Conservation (phyloP, 1,284 basidiomycete genomes). For the Agroathelia rolfsii region DNA sequence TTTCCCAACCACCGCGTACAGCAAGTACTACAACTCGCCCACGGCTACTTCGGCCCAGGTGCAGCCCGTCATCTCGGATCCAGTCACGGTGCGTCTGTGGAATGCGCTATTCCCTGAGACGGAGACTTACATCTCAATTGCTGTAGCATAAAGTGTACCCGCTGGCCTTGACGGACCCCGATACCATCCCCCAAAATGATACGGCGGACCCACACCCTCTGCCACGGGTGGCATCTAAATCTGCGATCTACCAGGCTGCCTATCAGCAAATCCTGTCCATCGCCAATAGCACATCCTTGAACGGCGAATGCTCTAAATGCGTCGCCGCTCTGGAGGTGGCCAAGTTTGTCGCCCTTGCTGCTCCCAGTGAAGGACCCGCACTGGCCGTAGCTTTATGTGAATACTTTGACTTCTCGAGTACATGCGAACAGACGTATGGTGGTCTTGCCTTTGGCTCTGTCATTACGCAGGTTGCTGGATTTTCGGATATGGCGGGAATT, state of each 20-base stretch:
- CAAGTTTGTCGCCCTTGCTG: slow-evolving; percentile 59
- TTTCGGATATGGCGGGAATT: slow-evolving; percentile 54
- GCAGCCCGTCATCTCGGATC: slow-evolving; percentile 63
- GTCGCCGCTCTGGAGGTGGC: slow-evolving; percentile 49
- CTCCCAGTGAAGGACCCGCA: slow-evolving; percentile 49
- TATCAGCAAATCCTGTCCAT: slow-evolving; percentile 47
- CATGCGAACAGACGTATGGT: slow-evolving; percentile 41
- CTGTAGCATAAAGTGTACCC: no score
- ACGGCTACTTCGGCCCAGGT: slow-evolving; percentile 59
- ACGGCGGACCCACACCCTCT: slow-evolving; percentile 56
- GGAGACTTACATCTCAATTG: slow-evolving; percentile 1
- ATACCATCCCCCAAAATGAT: no score
- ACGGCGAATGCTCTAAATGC: slow-evolving; percentile 51
- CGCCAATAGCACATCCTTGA: slow-evolving; percentile 37
- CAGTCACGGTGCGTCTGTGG: slow-evolving; percentile 45
- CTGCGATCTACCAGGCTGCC: slow-evolving; percentile 37
- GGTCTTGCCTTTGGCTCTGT: slow-evolving; percentile 42
- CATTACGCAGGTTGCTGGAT: slow-evolving; percentile 57
- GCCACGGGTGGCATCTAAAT: slow-evolving; percentile 40
- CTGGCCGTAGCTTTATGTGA: slow-evolving; percentile 55
- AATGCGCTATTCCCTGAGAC: no score
- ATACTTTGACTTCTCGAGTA: slow-evolving; percentile 41
- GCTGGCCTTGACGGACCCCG: no score
- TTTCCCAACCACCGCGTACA: slow-evolving; percentile 55
- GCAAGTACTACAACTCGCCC: slow-evolving; percentile 61